Percentiles rank a stretch among this genome's conserved stretches.
Conservation (phyloP, 345 rosid genomes). For the Moringa oleifera region DNA sequence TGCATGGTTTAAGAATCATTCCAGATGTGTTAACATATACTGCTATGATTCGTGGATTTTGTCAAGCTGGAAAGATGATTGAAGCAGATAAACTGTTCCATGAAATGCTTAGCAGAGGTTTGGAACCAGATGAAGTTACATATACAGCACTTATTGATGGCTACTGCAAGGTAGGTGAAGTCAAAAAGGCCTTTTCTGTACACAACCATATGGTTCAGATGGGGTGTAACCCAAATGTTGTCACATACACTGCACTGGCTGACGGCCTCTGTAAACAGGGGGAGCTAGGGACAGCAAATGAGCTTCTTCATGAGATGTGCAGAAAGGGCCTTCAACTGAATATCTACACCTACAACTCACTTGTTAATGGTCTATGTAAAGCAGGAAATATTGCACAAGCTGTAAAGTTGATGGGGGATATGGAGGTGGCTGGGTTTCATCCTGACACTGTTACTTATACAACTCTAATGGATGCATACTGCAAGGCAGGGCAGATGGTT, state of each 20-base stretch:
- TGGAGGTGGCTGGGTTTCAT: constrained; percentile 48
- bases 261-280: constrained; percentile 88
- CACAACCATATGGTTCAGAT: constrained; percentile 78
- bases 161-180: constrained; percentile 67
- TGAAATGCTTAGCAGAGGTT: constrained; percentile 54
- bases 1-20: constrained; percentile 34
- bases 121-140: constrained; percentile 70
- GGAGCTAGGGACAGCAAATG: constrained; percentile 78
- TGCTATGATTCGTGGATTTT: constrained; percentile 65
- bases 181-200: constrained; percentile 62
- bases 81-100: constrained; percentile 62
- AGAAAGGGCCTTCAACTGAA: constrained; percentile 71
- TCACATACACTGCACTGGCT: constrained; percentile 75
- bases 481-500: constrained; percentile 63
- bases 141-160: constrained; percentile 84
- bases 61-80: constrained; percentile 50
- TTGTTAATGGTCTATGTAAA: constrained; percentile 83
- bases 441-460: constrained; percentile 76
- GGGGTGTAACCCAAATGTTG: constrained; percentile 66
- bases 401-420: constrained; percentile 65
- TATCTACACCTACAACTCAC: constrained; percentile 63
- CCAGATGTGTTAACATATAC: constrained; percentile 80
- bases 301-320: constrained; percentile 84
- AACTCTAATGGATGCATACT: constrained; percentile 77
- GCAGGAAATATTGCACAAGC: constrained; percentile 61